Evolutionary conservation across 306 rosid genomes (phyloP).

Genomic region (Casuarina equisetifolia): DNA sequence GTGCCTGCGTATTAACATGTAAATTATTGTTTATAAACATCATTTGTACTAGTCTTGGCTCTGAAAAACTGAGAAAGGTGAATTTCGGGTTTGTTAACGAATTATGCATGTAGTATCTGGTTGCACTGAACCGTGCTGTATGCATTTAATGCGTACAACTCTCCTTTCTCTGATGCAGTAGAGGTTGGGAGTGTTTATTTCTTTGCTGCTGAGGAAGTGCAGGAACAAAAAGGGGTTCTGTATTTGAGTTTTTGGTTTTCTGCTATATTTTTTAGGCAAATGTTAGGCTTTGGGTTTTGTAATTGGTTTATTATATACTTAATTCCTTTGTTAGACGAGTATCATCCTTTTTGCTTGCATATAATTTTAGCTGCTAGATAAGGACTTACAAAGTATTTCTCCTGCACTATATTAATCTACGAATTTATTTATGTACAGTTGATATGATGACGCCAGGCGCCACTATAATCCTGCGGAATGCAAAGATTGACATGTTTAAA

Average conservation of each 20-base stretch:
- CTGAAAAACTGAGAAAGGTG: not conserved
- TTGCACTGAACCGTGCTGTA: not conserved
- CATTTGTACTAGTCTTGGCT: not conserved
- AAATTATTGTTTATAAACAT: not conserved
- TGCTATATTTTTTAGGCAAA: not conserved
- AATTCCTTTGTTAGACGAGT: not conserved
- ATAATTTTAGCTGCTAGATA: not conserved
- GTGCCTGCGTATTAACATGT: not conserved
- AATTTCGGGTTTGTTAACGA: not conserved
- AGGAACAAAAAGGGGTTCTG: not conserved
- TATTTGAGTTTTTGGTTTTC: not conserved
- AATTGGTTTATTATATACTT: not conserved
- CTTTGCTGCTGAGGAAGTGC: not conserved
- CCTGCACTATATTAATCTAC: not conserved
- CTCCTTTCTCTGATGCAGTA: not conserved
- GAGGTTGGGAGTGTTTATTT: not conserved
- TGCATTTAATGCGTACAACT: not conserved
- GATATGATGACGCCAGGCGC: slow-evolving; percentile 61
- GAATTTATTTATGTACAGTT: slow-evolving; percentile 45
- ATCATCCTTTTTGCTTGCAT: not conserved
- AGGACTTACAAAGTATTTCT: not conserved
- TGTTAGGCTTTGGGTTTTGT: not conserved
- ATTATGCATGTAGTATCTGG: not conserved
- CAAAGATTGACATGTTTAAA: slow-evolving; percentile 94
- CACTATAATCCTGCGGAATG: slow-evolving; percentile 69